Evolutionary conservation across 106 monocot genomes (phyloP), one percentile per base, ranked within the genome.

Genomic region (Triglochin maritima): DNA sequence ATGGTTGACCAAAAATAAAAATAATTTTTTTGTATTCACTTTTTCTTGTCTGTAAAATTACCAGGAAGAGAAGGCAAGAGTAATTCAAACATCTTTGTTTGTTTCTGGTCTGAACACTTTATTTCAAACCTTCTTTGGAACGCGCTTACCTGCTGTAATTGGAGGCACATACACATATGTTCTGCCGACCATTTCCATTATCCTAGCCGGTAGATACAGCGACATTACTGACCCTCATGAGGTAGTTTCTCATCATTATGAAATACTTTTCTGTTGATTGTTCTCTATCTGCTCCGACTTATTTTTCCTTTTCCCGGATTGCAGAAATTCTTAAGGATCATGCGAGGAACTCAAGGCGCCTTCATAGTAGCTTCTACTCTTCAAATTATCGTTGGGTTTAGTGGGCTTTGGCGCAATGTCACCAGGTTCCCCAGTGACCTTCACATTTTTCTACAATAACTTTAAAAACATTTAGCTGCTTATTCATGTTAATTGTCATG

Each of bases 321-420:
- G 29, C 76, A 94, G 93, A 94, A 80, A 74, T 94, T 94, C 60
- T 68, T 82, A 46, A 79, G 74, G 2, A 94, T 86, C 60, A 94
- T 94, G 84, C 83, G 93, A 13, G 93, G 93, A 64, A 94, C 93
- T 2, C 93, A 94, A 75, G 93, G 93, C 16, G 89, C 93, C 16
- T 72, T 94, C 3, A 94, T 94, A 77, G 89, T 89, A 56, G 93
- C 93, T 71, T 94, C 93, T 46, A 87, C 93, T 4, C 79, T 94
- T 70, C 93, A 89, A 64, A 94, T 89, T 46, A 82, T 94, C 9
- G 59, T 89, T 29, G 93, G 93, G 6, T 94, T 94, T 73, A 94
- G 93, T 64, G 93, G 93, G 47, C 86, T 94, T 44, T 94, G 93
- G 93, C 85, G 89, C 14, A 89, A 86, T 72, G 93, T 94, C 47